Conservation (phyloP, 305 asterid genomes). For the Solanum hybrid region DNA sequence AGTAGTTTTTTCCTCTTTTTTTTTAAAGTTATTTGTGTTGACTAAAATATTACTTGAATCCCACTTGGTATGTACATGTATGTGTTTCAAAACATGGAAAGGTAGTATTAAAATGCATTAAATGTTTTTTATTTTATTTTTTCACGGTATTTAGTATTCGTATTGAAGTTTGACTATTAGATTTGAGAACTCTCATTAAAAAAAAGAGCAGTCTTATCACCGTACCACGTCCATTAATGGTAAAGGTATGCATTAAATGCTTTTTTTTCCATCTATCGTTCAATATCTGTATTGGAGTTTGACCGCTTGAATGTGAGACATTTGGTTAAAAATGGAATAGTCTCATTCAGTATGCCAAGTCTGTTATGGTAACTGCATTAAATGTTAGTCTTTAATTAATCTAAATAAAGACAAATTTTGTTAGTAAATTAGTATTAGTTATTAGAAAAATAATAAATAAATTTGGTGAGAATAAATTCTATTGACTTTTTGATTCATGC, state of each 20-base stretch:
- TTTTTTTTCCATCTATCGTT: no score
- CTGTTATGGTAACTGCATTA: not conserved
- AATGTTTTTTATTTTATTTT: no score
- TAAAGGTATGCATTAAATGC: no score
- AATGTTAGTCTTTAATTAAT: not conserved
- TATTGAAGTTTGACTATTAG: no score
- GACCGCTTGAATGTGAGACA: not conserved
- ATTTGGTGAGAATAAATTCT: not conserved
- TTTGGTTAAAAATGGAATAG: not conserved
- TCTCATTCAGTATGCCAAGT: not conserved
- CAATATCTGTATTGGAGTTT: not conserved
- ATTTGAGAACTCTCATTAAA: no score
- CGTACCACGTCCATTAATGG: fast-evolving
- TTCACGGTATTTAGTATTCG: fast-evolving
- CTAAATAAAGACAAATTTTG: not conserved
- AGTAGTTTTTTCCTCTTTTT: not conserved
- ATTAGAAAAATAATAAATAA: not conserved
- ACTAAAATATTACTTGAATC: not conserved
- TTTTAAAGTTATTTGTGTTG: not conserved
- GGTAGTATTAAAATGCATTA: not conserved
- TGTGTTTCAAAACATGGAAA: not conserved
- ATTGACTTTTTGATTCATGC: not conserved
- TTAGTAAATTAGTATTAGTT: not conserved
- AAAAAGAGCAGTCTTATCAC: not conserved
- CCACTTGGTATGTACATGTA: not conserved